These are phyloP conservation scores for Mediolabrus comicus DNA, from an alignment of 108 stramenopile genomes.

Conservation along the genomic window DNA sequence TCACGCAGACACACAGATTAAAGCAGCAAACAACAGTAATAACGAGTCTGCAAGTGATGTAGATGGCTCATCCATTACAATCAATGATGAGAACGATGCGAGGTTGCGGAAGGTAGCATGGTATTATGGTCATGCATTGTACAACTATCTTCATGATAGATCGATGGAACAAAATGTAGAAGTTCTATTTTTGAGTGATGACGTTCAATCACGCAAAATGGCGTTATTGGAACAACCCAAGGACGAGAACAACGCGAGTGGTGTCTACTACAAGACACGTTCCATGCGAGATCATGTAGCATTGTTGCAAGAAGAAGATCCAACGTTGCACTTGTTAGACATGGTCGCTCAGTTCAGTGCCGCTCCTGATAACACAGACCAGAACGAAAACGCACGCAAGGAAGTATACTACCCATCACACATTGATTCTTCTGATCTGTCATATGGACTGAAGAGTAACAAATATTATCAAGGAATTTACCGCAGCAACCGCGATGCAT, in stretches of 20 bases:
- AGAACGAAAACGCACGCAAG: neutral
- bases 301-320: slow-evolving; percentile 63
- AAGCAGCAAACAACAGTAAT: slow-evolving; percentile 15
- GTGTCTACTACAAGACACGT: slow-evolving; percentile 26
- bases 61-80: slow-evolving; percentile 13
- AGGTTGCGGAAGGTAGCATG: slow-evolving; percentile 72
- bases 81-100: slow-evolving; percentile 83
- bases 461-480: slow-evolving; percentile 68
- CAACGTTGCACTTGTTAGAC: slow-evolving; percentile 63
- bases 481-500: slow-evolving; percentile 46
- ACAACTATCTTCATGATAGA: slow-evolving; percentile 3
- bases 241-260: slow-evolving; percentile 2
- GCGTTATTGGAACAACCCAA: slow-evolving; percentile 42
- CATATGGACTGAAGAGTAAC: slow-evolving; percentile 65
- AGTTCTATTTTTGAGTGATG: slow-evolving; percentile 81
- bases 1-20: slow-evolving; percentile 68
- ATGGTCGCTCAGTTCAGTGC: slow-evolving; percentile 72
- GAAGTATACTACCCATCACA: slow-evolving; percentile 56
- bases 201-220: slow-evolving; percentile 53
- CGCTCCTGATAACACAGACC: slow-evolving; percentile 1
- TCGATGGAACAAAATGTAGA: slow-evolving; percentile 34
- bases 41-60: slow-evolving; percentile 1
- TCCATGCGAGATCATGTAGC: slow-evolving; percentile 67
- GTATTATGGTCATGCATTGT: slow-evolving; percentile 57
- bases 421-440: slow-evolving; percentile 52